Conservation (phyloP, 208 protist species). For the Leishmania major region DNA sequence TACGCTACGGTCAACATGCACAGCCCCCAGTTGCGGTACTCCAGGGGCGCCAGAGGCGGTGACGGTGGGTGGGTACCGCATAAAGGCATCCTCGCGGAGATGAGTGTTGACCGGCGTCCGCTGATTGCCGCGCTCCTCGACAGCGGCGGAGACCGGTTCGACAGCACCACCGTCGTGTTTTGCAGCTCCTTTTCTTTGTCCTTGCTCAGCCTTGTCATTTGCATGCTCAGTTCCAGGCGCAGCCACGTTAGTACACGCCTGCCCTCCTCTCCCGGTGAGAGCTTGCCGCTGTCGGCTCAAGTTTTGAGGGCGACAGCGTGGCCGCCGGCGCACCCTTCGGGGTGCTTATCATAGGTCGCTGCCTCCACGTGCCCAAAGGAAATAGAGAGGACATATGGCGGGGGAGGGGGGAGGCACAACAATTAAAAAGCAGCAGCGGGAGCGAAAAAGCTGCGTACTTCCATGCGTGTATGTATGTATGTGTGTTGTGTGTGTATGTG, state of each 20-base stretch:
- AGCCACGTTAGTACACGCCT: neutral
- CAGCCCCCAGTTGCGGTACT: neutral
- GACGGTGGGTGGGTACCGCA: conserved; percentile 6
- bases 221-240: conserved; percentile 1
- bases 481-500: neutral
- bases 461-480: neutral
- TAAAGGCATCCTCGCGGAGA: conserved; percentile 21
- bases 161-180: conserved; percentile 19
- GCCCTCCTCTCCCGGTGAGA: neutral
- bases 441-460: neutral
- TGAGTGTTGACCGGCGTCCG: conserved; percentile 18
- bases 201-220: conserved; percentile 5
- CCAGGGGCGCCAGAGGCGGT: conserved; percentile 4
- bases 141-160: neutral
- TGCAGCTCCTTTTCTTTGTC: conserved; percentile 12
- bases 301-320: neutral
- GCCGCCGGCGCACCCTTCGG: neutral
- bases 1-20: neutral
- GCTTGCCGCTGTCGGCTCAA: neutral
- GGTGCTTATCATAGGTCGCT: neutral
- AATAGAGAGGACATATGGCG: conserved; percentile 5
- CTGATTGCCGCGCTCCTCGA: conserved; percentile 5
- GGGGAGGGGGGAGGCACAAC: neutral
- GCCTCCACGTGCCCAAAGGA: neutral
- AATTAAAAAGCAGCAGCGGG: neutral